These are phyloP conservation scores for Rhodotorula mucilaginosa DNA, from an alignment of 1,284 basidiomycete species.

Conservation along the genomic window DNA sequence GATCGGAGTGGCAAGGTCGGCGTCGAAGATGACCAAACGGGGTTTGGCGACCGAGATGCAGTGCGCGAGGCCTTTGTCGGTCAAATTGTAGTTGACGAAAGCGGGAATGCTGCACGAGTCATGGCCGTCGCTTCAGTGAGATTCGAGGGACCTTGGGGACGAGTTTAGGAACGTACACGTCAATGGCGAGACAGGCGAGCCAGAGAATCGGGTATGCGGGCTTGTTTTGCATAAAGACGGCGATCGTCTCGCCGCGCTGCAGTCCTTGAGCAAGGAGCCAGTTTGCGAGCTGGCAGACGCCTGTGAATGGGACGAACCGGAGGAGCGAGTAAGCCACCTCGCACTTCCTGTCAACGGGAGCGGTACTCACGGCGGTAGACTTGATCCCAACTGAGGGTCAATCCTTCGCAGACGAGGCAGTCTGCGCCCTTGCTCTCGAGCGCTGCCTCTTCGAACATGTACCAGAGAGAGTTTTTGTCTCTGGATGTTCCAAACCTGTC, in stretches of 20 bases:
- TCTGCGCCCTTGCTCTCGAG: constrained; percentile 7
- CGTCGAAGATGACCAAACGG: constrained; percentile 46
- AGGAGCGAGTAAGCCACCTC: background rate
- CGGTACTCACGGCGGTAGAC: constrained; percentile 21
- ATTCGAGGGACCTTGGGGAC: no score
- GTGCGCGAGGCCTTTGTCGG: constrained; percentile 45
- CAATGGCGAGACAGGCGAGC: constrained; percentile 36
- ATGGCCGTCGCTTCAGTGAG: background rate
- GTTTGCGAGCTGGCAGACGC: constrained; percentile 27
- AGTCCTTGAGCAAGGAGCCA: constrained; percentile 26
- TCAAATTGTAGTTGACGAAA: constrained; percentile 49
- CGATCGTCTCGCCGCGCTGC: constrained; percentile 25
- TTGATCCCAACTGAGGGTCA: constrained; percentile 22
- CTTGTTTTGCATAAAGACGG: constrained; percentile 38
- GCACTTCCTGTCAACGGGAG: background rate
- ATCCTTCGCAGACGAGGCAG: constrained; percentile 32
- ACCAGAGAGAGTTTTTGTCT: constrained; percentile 34
- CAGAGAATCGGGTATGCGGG: constrained; percentile 34
- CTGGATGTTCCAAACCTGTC: no score
- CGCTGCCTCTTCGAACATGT: constrained; percentile 26
- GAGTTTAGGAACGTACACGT: no score
- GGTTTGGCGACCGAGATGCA: constrained; percentile 46
- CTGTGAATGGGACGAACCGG: constrained; percentile 4
- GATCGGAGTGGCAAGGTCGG: constrained; percentile 43
- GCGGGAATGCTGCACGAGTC: constrained; percentile 40